Percentiles rank a stretch among this genome's conserved stretches.
Conservation (phyloP, 2,329 filamentous ascomycete genomes). For the Sporothrix pseudoabietina region DNA sequence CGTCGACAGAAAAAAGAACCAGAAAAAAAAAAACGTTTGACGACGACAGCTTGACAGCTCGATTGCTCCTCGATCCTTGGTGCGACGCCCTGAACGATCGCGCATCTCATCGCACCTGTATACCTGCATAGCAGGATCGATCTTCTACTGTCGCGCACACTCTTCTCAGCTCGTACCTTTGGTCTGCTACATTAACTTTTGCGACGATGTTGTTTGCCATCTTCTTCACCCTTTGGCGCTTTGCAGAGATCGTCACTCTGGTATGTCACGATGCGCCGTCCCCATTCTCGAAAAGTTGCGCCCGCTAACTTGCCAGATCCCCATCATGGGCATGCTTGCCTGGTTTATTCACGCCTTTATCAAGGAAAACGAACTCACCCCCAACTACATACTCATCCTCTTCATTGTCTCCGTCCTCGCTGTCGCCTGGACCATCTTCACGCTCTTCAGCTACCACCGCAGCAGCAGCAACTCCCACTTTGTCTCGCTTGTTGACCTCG, state of each 20-base stretch:
- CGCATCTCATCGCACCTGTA: background rate
- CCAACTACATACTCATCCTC: slow-evolving; percentile 64
- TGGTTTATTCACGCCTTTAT: slow-evolving; percentile 66
- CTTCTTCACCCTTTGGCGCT: slow-evolving; percentile 64
- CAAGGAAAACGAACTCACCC: slow-evolving; percentile 59
- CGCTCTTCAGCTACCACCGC: slow-evolving; percentile 68
- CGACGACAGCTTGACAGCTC: background rate
- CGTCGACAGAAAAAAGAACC: background rate
- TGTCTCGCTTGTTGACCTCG: slow-evolving; percentile 61
- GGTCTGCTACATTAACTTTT: slow-evolving; percentile 6
- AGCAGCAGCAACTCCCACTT: slow-evolving; percentile 62
- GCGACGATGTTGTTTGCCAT: slow-evolving; percentile 63
- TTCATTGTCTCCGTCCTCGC: slow-evolving; percentile 68
- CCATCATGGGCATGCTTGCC: slow-evolving; percentile 66
- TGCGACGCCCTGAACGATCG: background rate
- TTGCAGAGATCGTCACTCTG: slow-evolving; percentile 64
- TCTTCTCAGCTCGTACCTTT: background rate
- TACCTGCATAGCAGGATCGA: background rate
- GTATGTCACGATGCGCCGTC: slow-evolving; percentile 44
- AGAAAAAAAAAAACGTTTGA: background rate
- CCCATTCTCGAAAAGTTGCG: background rate
- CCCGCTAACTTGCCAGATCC: slow-evolving; percentile 51
- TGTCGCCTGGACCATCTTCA: slow-evolving; percentile 64
- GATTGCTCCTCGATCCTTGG: background rate
- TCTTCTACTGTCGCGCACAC: background rate